Evolutionary conservation across 345 rosid species (phyloP).

Genomic region (Eucalyptus guilfoylei): DNA sequence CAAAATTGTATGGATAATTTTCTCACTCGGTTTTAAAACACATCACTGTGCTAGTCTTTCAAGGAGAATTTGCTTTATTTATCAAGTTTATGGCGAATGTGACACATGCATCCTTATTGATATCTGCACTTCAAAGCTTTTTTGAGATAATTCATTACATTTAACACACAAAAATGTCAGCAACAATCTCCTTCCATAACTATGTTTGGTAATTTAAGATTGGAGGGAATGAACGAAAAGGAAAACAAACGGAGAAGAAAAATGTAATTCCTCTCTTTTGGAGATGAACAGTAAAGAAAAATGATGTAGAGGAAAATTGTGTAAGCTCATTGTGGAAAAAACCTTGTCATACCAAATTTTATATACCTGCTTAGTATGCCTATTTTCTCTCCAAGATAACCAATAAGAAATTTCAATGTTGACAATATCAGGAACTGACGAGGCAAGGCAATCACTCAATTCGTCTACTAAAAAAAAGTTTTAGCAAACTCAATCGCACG

Average conservation of each 20-base stretch:
- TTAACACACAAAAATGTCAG: too few species aligned
- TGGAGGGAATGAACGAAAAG: neutral
- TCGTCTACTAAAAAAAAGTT: neutral
- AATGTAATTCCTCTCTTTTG: neutral
- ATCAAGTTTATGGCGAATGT: too few species aligned
- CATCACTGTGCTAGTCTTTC: too few species aligned
- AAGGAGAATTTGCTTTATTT: too few species aligned
- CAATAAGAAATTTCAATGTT: neutral
- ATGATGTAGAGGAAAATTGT: neutral
- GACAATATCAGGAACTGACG: neutral
- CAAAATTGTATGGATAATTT: slow-evolving; percentile 1
- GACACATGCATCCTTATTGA: too few species aligned
- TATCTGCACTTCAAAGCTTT: too few species aligned
- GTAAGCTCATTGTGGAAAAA: neutral
- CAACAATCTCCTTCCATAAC: neutral
- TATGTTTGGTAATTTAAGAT: neutral
- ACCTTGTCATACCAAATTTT: neutral
- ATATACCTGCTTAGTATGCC: neutral
- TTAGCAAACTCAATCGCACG: neutral
- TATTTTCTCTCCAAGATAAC: neutral
- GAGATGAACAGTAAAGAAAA: neutral
- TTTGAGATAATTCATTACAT: too few species aligned
- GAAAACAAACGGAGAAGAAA: neutral
- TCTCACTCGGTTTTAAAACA: too few species aligned
- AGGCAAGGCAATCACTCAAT: neutral